phyloP scores from a whole-genome alignment of 768 basidiomycete genomes.

The Lentinula sp. region DNA sequence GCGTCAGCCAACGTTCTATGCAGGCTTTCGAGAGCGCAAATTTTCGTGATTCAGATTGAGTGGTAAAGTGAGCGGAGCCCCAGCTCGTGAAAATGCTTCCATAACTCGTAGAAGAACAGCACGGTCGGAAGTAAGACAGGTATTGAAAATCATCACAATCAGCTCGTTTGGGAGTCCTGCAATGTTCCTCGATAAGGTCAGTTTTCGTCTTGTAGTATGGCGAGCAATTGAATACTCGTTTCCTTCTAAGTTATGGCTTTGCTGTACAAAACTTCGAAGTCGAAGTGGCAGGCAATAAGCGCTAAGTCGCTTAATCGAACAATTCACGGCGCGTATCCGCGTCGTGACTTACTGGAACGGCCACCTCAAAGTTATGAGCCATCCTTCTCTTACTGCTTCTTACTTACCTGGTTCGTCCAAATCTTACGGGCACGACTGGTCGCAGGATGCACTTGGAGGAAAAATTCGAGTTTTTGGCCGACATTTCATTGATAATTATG shows the following conservation, averaged over 20 bases:
- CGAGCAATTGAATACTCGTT: not conserved
- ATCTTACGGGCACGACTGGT: constrained; percentile 76
- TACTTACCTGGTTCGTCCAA: constrained; percentile 42
- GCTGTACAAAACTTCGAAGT: no score
- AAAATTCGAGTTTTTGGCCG: constrained; percentile 62
- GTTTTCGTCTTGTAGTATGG: not conserved
- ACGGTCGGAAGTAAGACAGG: not conserved
- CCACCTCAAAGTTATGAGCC: not conserved
- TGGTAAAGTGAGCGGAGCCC: not conserved
- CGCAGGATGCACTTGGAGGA: constrained; percentile 46
- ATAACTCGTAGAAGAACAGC: not conserved
- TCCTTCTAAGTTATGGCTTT: no score
- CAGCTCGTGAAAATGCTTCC: not conserved
- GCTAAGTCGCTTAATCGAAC: no score
- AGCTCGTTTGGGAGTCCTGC: not conserved
- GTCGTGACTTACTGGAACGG: no score
- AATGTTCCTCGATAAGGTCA: not conserved
- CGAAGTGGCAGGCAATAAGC: no score
- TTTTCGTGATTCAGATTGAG: not conserved
- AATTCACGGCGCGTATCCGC: no score
- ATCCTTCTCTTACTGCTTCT: constrained; percentile 31
- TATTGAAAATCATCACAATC: not conserved
- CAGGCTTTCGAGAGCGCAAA: not conserved
- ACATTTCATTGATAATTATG: constrained; percentile 77
- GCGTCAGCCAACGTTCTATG: not conserved